Conservation (phyloP, 345 rosid species). For the Acer campestre region DNA sequence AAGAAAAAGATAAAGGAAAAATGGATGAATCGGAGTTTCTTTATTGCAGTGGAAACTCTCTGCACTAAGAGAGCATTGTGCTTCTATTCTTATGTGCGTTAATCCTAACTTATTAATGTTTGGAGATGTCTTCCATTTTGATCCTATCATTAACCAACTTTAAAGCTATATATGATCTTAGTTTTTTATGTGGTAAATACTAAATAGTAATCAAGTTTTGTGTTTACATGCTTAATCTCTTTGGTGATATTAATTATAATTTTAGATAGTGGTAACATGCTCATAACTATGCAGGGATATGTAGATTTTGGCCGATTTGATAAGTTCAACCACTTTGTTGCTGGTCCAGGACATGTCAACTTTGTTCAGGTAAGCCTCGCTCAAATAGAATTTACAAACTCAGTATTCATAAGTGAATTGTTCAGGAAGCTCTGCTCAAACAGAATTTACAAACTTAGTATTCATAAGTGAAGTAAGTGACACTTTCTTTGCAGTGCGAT, state of each 20-base stretch:
- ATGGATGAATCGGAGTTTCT: neutral
- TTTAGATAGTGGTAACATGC: neutral
- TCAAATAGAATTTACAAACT: constrained; percentile 1
- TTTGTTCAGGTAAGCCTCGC: constrained; percentile 67
- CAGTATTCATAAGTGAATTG: neutral
- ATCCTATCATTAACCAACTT: neutral
- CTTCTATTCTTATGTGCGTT: neutral
- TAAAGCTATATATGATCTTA: neutral
- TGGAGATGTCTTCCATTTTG: neutral
- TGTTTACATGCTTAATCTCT: neutral
- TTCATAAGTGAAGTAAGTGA: neutral
- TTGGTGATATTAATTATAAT: neutral
- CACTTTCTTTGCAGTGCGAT: neutral
- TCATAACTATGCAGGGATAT: constrained; percentile 70
- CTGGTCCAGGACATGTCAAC: constrained; percentile 60
- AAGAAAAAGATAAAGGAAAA: neutral
- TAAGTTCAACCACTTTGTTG: constrained; percentile 58
- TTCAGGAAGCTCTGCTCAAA: constrained; percentile 35
- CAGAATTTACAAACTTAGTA: constrained; percentile 6
- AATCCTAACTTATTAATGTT: neutral
- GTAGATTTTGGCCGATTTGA: constrained; percentile 78
- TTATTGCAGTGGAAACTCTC: neutral
- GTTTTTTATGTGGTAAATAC: constrained; percentile 6
- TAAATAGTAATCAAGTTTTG: neutral
- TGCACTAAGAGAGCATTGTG: neutral